A percentile compares a stretch with the other conserved stretches of the same genome.
Evolutionary conservation across 257 asterid species (phyloP).

Genomic region (Solanum sparsipilum): DNA sequence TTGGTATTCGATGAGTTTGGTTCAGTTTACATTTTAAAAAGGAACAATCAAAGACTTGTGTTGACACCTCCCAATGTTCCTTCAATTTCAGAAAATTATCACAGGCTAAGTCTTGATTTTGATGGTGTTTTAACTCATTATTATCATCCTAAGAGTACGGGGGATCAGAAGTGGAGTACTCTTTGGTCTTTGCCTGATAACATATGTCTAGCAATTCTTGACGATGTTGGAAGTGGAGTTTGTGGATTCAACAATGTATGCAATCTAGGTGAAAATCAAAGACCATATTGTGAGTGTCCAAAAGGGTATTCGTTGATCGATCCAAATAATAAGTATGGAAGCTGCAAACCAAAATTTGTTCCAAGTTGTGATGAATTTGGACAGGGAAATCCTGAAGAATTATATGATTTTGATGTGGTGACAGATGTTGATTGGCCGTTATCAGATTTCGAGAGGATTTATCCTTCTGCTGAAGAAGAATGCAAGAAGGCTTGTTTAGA

Average conservation of each 20-base stretch:
- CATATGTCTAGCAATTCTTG: constrained; percentile 10
- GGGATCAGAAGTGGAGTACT: constrained; percentile 15
- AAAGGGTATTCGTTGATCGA: constrained; percentile 22
- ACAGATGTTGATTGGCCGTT: constrained; percentile 28
- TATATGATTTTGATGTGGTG: constrained; percentile 11
- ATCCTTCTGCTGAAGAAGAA: constrained; percentile 1
- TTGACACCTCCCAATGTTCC: constrained; percentile 9
- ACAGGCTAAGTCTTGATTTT: constrained; percentile 28
- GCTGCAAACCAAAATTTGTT: constrained; percentile 25
- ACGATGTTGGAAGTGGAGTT: constrained; percentile 34
- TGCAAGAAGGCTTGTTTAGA: constrained; percentile 33
- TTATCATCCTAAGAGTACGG: constrained; percentile 23
- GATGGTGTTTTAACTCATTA: constrained; percentile 41
- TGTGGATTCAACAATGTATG: constrained; percentile 58
- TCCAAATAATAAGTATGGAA: constrained; percentile 22
- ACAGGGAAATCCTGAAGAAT: not conserved
- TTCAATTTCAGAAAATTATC: constrained; percentile 13
- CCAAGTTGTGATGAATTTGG: constrained; percentile 21
- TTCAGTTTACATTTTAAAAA: constrained; percentile 6
- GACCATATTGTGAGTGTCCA: constrained; percentile 46
- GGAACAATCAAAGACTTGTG: constrained; percentile 1
- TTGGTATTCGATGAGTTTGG: constrained; percentile 24
- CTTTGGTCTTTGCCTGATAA: constrained; percentile 19
- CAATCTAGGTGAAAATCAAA: not conserved
- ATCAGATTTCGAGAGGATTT: constrained; percentile 18